Conservation (phyloP, 352 stramenopile genomes). For the Globisporangium alternatum region DNA sequence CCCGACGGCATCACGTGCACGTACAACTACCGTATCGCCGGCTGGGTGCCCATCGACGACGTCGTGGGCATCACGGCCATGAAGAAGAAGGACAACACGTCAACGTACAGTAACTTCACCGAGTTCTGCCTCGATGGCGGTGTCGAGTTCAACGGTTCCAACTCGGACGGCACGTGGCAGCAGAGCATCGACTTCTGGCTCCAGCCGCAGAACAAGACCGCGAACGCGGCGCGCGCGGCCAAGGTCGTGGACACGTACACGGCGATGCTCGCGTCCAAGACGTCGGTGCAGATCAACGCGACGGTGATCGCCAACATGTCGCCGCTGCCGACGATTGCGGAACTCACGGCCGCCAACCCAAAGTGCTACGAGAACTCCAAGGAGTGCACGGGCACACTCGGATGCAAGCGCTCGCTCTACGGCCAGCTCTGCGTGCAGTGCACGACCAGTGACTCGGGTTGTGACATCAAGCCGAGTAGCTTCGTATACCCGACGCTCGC, state of each 20-base stretch:
- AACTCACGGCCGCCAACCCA: conserved; percentile 49
- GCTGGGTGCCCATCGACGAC: conserved; percentile 71
- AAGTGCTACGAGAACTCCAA: conserved; percentile 66
- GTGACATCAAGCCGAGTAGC: background rate
- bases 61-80: conserved; percentile 72
- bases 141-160: conserved; percentile 50
- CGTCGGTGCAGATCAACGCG: conserved; percentile 28
- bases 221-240: conserved; percentile 39
- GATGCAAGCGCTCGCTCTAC: conserved; percentile 61
- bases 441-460: background rate
- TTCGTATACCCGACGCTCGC: conserved; percentile 2
- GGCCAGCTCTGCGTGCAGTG: conserved; percentile 42
- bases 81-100: conserved; percentile 23
- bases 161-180: conserved; percentile 28
- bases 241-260: conserved; percentile 50
- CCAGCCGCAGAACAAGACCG: conserved; percentile 41
- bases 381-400: conserved; percentile 35
- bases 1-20: conserved; percentile 63
- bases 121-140: conserved; percentile 58
- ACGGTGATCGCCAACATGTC: conserved; percentile 25
- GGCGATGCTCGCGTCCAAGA: conserved; percentile 23
- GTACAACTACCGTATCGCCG: conserved; percentile 72
- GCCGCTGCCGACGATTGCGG: conserved; percentile 40
- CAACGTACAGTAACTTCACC: conserved; percentile 57
- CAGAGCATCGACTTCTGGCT: conserved; percentile 59